These are phyloP conservation scores for Cylindrodendrum hubeiense DNA, from an alignment of 2,329 filamentous ascomycete species.

Conservation along the genomic window DNA sequence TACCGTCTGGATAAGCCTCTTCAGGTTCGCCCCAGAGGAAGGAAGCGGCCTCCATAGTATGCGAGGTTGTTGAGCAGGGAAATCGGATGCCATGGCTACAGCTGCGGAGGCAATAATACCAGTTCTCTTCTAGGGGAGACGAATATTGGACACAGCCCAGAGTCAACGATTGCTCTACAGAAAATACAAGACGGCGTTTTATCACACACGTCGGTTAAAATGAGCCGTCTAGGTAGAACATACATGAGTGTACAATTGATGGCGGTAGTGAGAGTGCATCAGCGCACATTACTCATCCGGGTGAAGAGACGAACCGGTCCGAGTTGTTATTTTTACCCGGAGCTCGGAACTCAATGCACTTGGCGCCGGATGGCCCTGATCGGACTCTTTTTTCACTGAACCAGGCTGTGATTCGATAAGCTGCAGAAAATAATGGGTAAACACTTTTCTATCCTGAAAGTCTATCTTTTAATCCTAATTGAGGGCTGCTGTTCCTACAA, in stretches of 20 bases:
- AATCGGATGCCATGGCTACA: neutral
- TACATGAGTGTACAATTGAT: no score
- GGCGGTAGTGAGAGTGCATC: no score
- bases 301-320: neutral
- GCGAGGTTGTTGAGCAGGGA: neutral
- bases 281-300: neutral
- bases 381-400: neutral
- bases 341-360: neutral
- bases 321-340: neutral
- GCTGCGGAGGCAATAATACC: neutral
- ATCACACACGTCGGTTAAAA: no score
- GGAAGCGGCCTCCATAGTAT: neutral
- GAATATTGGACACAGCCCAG: neutral
- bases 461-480: neutral
- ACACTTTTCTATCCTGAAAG: neutral
- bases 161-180: neutral
- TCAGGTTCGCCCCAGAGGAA: neutral
- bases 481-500: neutral
- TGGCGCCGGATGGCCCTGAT: neutral
- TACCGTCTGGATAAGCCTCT: neutral
- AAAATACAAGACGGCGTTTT: neutral
- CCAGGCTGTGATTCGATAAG: neutral
- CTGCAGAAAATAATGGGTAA: neutral
- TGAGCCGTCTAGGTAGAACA: no score
- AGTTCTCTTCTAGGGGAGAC: neutral